These are phyloP conservation scores for Alectoria sarmentosa DNA, from an alignment of 495 filamentous ascomycete genomes.

Conservation along the genomic window DNA sequence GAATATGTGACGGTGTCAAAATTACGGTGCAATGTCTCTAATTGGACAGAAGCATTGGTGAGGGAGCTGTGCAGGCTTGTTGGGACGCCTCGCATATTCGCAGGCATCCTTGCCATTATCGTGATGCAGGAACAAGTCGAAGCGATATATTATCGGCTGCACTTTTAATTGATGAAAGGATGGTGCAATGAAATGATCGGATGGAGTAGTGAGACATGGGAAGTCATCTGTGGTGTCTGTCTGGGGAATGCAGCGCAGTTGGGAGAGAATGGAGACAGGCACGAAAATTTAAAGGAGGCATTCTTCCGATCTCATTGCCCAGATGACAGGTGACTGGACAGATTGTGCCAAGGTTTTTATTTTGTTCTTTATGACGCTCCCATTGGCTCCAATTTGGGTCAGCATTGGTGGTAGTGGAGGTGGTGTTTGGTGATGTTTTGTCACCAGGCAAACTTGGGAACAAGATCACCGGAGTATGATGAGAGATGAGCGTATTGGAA, in stretches of 20 bases:
- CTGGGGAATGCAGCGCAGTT: background rate
- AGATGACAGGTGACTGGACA: background rate
- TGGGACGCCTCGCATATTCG: slow-evolving; percentile 6
- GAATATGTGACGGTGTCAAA: background rate
- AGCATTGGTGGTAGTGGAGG: no score
- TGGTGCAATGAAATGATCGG: background rate
- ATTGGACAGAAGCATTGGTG: background rate
- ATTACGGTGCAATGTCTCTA: background rate
- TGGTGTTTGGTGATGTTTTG: no score
- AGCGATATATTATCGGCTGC: background rate
- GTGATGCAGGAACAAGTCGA: background rate
- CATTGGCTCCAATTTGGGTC: background rate
- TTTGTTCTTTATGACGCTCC: background rate
- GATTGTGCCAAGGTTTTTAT: background rate
- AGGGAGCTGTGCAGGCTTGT: background rate
- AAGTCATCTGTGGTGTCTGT: background rate
- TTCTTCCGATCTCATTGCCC: background rate
- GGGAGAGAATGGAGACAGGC: background rate
- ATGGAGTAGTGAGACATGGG: background rate
- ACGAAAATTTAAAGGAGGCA: background rate
- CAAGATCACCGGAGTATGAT: no score
- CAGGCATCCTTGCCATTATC: background rate
- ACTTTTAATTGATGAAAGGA: background rate
- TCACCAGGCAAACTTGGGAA: no score
- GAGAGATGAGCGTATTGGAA: no score